Base-by-base conservation (phyloP, 129 eudicot species). In the Apium graveolens region DNA sequence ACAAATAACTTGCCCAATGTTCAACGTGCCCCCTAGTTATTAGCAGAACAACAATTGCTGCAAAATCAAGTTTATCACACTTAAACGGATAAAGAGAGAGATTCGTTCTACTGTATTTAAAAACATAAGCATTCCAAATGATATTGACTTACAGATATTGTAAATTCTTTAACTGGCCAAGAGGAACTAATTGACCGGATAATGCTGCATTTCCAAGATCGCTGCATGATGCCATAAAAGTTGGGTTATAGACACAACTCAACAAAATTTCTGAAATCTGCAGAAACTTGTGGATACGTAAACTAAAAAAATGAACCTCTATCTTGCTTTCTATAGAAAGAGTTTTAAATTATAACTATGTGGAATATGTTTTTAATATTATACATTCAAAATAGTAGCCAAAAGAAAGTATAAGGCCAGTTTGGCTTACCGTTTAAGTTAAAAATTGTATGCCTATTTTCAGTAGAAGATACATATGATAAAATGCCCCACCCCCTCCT, bases 141-240 rank as follows among this genome's bases (percentile, higher is more conserved):
- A 63, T 63, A 63, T 27, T 37, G 37, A 73, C 76, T 73, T 73
- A 43, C 76, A 73, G 35, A 38, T 73, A 73, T 5, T 73, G 55
- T 73, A 73, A 43, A 43, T 73, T 73, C 27, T 73, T 73, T 38
- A 73, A 44, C 37, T 73, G 76, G 12, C 57, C 76, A 73, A 73
- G 76, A 73, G 76, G 76, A 48, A 73, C 76, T 38, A 73, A 26
- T 43, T 42, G 37, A 73, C 76, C 76, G 44, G 76, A 73, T 38
- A 73, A 43, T 73, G 76, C 76, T 42, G 76, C 76, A 43, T 73
- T 73, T 17, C 76, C 76, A 41, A 73, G 76, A 73, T 73, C 76
- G 26, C 76, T 73, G 76, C 57, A 43, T n/a, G 12, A 43, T 4
- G 37, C 35, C 76, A 43, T 12, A 11, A 6, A 38, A 38, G 38